Conservation (phyloP, 257 asterid genomes). For the Solanum appendiculatum region DNA sequence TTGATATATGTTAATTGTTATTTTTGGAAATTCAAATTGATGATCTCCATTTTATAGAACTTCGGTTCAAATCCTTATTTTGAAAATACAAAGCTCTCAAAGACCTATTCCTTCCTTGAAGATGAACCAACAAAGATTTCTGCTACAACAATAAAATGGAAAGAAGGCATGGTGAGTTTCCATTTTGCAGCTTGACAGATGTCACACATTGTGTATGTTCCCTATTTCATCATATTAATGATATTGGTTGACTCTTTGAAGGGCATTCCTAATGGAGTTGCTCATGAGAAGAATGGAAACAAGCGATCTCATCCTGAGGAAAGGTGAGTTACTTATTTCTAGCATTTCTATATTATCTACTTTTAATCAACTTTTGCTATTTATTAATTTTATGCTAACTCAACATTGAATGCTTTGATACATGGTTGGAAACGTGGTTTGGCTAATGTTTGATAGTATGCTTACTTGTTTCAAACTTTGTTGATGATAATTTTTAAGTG, state of each 20-base stretch:
- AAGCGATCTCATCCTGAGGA: slow-evolving; percentile 68
- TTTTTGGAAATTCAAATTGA: not conserved
- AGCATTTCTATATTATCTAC: not conserved
- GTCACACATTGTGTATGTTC: not conserved
- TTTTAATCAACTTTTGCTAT: not conserved
- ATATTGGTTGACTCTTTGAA: slow-evolving; percentile 24
- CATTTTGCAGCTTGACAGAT: not conserved
- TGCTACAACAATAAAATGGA: slow-evolving; percentile 90
- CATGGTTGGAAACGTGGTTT: not conserved
- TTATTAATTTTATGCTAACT: not conserved
- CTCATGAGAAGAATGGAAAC: slow-evolving; percentile 70
- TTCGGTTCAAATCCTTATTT: slow-evolving; percentile 79
- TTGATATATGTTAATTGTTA: not conserved
- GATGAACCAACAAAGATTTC: slow-evolving; percentile 73
- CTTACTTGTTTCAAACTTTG: not conserved
- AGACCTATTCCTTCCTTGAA: slow-evolving; percentile 73
- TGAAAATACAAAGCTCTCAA: slow-evolving; percentile 70
- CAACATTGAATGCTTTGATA: not conserved
- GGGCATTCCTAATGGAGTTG: slow-evolving; percentile 68
- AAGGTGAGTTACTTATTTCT: slow-evolving; percentile 38
- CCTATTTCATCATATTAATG: not conserved
- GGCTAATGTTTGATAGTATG: not conserved
- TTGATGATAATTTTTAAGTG: not conserved
- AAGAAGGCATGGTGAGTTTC: slow-evolving; percentile 77
- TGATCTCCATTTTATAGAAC: slow-evolving; percentile 21